Evolutionary conservation across 2,329 filamentous ascomycete genomes (phyloP), one percentile per base, ranked within the genome.

Genomic region (Bipolaris zeicola): DNA sequence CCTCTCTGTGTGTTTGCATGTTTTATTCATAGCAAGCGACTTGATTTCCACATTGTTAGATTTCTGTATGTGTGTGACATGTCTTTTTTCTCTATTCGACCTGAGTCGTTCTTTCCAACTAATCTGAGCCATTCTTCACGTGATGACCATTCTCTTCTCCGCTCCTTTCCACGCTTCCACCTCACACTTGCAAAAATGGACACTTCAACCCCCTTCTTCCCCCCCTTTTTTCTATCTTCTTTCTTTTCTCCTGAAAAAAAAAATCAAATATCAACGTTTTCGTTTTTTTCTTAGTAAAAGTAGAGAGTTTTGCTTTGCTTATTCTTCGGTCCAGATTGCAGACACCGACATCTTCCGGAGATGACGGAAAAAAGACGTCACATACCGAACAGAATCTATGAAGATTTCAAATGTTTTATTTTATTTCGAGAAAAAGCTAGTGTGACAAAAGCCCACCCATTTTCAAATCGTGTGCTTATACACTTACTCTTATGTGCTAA

Each of bases 381-480:
- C 20, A 20, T 20, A 20, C 20, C 2, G 14, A 44, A 28, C 24
- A 31, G 6, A 26, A 1, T 26, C 1, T 28, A 11, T 28, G 26
- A 11, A 28, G 2, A 10, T 28, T 28, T 28, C 26, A 2, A 28
- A 28, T 28, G 10, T 31, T 31, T 31, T 31, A 3, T 5, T 31
- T 31, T 1, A 20, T 20, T 20, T 20, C 20, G 20, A 20, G 28
- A 31, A 4, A 31, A 11, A 13, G 28, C 28, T 31, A 31, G 39
- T 22, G 39, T 7, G 4, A 5, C 13, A 8, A 42, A 14, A 20
- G 20, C 3, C 20, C 38, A 24, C n/a, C n/a, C 13, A 7, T 26
- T 42, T 6, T 36, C 13, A 14, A 45, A 33, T 34, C 42, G 34
- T 11, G 62, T 60, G 67, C 67, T 26, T 63, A 20, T 18, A 24